Evolutionary conservation across 1,284 basidiomycete genomes (phyloP).

Genomic region (Moesziomyces parantarcticus): DNA sequence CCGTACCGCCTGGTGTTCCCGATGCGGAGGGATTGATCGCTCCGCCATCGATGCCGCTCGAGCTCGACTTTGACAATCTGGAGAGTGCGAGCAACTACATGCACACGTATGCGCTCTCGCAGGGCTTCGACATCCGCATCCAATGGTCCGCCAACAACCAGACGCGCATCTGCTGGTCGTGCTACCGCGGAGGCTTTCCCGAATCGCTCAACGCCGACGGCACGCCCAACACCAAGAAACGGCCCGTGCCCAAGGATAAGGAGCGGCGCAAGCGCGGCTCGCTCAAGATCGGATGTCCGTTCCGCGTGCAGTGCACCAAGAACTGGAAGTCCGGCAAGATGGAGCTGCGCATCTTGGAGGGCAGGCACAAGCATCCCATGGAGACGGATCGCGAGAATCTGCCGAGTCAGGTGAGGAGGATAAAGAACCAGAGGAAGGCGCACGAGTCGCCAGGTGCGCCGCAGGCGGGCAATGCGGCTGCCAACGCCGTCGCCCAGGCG

Average conservation of each 20-base stretch:
- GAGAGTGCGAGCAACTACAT: conserved; percentile 52
- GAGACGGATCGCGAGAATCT: conserved; percentile 42
- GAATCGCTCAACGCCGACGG: conserved; percentile 44
- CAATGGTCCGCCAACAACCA: conserved; percentile 56
- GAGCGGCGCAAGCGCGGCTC: conserved; percentile 45
- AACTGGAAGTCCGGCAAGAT: conserved; percentile 52
- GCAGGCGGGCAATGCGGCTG: conserved; percentile 29
- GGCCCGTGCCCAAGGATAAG: conserved; percentile 49
- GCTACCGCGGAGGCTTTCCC: conserved; percentile 46
- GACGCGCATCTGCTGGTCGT: conserved; percentile 51
- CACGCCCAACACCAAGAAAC: conserved; percentile 46
- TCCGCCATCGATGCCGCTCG: conserved; percentile 50
- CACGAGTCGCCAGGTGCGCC: conserved; percentile 16
- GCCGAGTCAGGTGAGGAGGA: conserved; percentile 39
- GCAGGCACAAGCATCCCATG: conserved; percentile 49
- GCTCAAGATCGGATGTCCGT: conserved; percentile 51
- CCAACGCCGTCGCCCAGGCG: conserved; percentile 37
- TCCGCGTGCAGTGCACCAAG: conserved; percentile 49
- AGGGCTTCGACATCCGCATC: conserved; percentile 52
- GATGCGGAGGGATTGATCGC: conserved; percentile 36
- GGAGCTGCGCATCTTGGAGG: conserved; percentile 46
- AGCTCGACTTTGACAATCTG: conserved; percentile 51
- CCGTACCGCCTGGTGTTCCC: conserved; percentile 35
- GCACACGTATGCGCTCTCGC: conserved; percentile 50
- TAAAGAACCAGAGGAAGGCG: conserved; percentile 36